Conservation (phyloP, 176 grass and related monocot species). For the Eragrostis nindensis region DNA sequence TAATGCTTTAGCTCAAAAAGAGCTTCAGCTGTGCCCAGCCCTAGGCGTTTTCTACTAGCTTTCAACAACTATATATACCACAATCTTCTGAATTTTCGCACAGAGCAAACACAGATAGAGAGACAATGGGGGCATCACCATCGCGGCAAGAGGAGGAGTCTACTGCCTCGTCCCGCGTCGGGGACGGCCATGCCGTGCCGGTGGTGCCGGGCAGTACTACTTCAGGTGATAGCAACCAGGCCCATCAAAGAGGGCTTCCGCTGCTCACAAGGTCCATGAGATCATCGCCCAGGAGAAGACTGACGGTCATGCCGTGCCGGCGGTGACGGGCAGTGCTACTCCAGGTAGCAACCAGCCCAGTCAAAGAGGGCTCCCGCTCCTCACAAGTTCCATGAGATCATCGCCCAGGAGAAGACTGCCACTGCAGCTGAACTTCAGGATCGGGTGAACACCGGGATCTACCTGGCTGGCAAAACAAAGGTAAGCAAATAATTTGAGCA, state of each 20-base stretch:
- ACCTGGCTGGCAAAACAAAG: conserved; percentile 46
- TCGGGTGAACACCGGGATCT: conserved; percentile 35
- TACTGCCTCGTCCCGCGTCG: conserved; percentile 14
- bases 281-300: conserved; percentile 28
- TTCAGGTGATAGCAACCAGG: conserved; percentile 36
- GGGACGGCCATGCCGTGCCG: background rate
- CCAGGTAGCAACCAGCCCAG: no score
- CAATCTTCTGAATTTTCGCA: background rate
- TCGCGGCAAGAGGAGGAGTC: conserved; percentile 22
- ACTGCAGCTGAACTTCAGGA: no score
- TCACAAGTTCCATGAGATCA: no score
- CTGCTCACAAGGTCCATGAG: conserved; percentile 48
- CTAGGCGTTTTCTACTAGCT: background rate
- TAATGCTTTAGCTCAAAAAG: background rate
- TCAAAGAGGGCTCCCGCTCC: no score
- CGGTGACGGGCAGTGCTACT: no score
- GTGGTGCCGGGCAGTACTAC: background rate
- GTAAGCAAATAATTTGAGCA: background rate
- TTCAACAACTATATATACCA: background rate
- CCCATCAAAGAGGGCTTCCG: conserved; percentile 42
- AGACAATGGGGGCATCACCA: conserved; percentile 27
- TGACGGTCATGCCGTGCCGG: no score
- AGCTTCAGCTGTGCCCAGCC: no score
- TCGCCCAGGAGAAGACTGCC: no score
- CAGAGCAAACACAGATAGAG: background rate